Evolutionary conservation across 768 basidiomycete genomes (phyloP), one percentile per base, ranked within the genome.

Genomic region (Leccinellum luteum): DNA sequence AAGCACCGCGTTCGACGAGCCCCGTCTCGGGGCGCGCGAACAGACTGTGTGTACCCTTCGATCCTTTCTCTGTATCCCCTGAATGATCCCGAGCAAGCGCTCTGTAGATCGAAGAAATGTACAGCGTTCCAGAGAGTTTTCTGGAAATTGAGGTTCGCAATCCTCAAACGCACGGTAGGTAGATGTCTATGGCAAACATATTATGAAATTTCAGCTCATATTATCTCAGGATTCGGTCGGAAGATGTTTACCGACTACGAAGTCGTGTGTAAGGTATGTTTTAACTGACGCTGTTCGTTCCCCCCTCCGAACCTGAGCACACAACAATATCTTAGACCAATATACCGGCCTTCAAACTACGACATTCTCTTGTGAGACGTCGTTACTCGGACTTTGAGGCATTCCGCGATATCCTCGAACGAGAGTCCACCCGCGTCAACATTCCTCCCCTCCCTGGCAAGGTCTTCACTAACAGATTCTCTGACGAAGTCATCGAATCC

Each of bases 171-270:
- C 96, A 98, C 65, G 96, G 95, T 93, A 56, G 55, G 58, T 21
- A 7, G 23, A 15, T 15, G 6, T 28, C 34, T 6, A 9, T 15
- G 4, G 0, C 19, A 43, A 3, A 6, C 14, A 28, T 28, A 3
- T 9, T 1, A 25, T 10, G 12, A 45, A 27, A 28, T 27, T 4
- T 13, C 48, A 38, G 19, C 30, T 52, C 10, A 61, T n/a, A 4
- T 28, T 30, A 32, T 35, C 25, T 51, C 1, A 69, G 94, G 94
- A 30, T 94, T 95, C 67, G 96, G 97, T 28, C 81, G 97, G 66
- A 98, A 98, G 82, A 96, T 96, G 95, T 99, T 92, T 75, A 99
- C 97, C 43, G 96, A 98, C 79, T 98, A 98, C 69, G 97, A 99
- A 77, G 88, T 99, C 57, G 89, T 98, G 47, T 97, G 94, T 82